phyloP scores from a whole-genome alignment of 108 stramenopile species.

The Bacterosira constricta region DNA sequence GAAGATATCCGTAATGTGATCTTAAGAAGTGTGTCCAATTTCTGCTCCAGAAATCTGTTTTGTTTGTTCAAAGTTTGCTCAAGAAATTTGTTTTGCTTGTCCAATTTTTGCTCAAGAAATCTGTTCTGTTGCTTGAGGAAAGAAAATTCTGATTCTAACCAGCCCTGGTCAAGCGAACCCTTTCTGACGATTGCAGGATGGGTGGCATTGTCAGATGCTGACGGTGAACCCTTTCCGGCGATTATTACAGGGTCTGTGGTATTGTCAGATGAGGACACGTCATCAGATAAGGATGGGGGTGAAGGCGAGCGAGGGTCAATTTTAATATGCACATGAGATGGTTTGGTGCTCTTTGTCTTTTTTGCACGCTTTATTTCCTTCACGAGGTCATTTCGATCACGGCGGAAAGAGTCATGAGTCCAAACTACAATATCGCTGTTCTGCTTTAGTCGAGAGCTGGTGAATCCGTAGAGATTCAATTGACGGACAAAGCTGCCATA shows the following conservation, averaged over 20 bases:
- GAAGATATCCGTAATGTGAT: slow-evolving; percentile 18
- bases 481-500: slow-evolving; percentile 61
- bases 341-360: slow-evolving; percentile 2
- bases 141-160: slow-evolving; percentile 29
- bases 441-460: slow-evolving; percentile 9
- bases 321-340: slow-evolving; percentile 8
- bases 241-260: neutral
- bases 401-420: slow-evolving; percentile 20
- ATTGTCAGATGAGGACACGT: slow-evolving; percentile 18
- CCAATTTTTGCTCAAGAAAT: too few species aligned
- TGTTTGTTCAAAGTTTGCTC: too few species aligned
- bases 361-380: slow-evolving; percentile 20
- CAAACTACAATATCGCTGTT: slow-evolving; percentile 24
- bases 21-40: neutral
- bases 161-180: too few species aligned
- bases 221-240: neutral
- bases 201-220: too few species aligned
- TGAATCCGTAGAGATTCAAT: slow-evolving; percentile 61
- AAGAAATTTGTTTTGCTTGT: too few species aligned
- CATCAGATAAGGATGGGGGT: slow-evolving; percentile 18
- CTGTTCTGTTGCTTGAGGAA: slow-evolving; percentile 28
- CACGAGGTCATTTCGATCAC: slow-evolving; percentile 20
- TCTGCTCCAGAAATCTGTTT: too few species aligned
- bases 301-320: slow-evolving; percentile 13
- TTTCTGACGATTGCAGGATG: slow-evolving; percentile 1